These are phyloP conservation scores for Penicillium capsulatum DNA, from an alignment of 2,329 filamentous ascomycete genomes.

Conservation along the genomic window DNA sequence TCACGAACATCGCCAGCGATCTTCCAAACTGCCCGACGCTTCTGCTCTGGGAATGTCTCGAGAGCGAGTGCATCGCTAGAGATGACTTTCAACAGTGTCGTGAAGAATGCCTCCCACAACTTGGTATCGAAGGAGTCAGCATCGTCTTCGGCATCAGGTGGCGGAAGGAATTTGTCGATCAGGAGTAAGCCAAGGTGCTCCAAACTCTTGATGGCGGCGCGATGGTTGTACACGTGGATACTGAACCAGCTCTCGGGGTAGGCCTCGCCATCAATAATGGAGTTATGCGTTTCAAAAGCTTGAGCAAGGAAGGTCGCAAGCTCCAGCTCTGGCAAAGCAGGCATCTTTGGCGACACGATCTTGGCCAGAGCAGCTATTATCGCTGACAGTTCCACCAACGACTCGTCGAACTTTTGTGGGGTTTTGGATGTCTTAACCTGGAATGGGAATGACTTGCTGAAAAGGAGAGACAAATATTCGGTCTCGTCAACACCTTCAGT, in stretches of 20 bases:
- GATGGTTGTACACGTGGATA: conserved; percentile 87
- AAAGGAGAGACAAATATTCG: conserved; percentile 72
- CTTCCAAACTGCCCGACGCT: conserved; percentile 94
- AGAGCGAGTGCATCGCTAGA: conserved; percentile 83
- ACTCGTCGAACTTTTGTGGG: conserved; percentile 71
- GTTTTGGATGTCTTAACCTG: conserved; percentile 63
- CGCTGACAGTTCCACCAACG: conserved; percentile 81
- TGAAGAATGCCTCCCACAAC: conserved; percentile 91
- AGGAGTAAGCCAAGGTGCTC: conserved; percentile 77
- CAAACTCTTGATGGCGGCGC: conserved; percentile 78
- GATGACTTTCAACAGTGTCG: conserved; percentile 80
- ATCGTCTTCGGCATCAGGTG: conserved; percentile 64
- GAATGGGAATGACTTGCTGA: conserved; percentile 87
- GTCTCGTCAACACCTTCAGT: conserved; percentile 57
- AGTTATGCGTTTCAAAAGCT: conserved; percentile 78
- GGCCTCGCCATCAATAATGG: conserved; percentile 81
- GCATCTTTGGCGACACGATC: conserved; percentile 67
- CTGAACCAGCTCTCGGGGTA: conserved; percentile 90
- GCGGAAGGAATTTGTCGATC: conserved; percentile 76
- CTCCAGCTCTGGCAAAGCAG: conserved; percentile 73
- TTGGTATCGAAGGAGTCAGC: conserved; percentile 89
- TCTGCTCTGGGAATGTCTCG: conserved; percentile 96
- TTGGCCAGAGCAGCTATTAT: conserved; percentile 78
- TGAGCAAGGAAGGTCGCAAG: conserved; percentile 71
- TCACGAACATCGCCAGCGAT: conserved; percentile 95